Evolutionary conservation across 768 basidiomycete species (phyloP), one percentile per base, ranked within the genome.

Genomic region (Suillus lakei): DNA sequence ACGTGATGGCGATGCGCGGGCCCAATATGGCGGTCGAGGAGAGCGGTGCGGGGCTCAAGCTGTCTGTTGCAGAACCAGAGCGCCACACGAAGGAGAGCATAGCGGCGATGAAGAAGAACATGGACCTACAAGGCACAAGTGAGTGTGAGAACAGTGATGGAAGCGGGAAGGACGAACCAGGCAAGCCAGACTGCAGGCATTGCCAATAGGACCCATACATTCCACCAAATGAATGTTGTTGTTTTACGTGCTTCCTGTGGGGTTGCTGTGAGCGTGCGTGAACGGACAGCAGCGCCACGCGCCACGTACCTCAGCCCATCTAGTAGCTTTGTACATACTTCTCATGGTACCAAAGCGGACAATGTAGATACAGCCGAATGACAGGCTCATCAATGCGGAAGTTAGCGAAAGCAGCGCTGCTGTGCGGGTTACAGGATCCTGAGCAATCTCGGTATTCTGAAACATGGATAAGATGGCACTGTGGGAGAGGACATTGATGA

Each of bases 331-430:
- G 69, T 86, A 81, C 86, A 91, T 90, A 67, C 82, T 89, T 50
- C 85, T 82, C 91, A 93, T 92, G 1, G 84, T 86, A 16, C 85
- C 85, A 65, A 92, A 92, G 32, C 89, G 79, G 18, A 92, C 80
- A 18, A 90, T 91, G 74, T 89, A 92, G 63, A 90, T 82, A 68
- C 91, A 91, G 0, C 91, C 91, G 71, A 86, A 93, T 3, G 84
- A 84, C 26, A 92, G 77, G 68, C 90, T 91, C 85, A 91, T 87
- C 65, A 91, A 70, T 1, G 89, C 87, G 43, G 85, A 90, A 0
- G 87, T 79, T 23, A 92, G 76, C 5, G 90, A 90, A n/a, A 90
- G 71, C 5, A 92, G 76, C 0, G 89, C 88, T 0, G 84, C 78
- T 3, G 85, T 88, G 48, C 91, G 84, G 5, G 85, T 88, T 12